These are phyloP conservation scores for Madurella fahalii DNA, from an alignment of 2,329 filamentous ascomycete genomes.

Conservation along the genomic window DNA sequence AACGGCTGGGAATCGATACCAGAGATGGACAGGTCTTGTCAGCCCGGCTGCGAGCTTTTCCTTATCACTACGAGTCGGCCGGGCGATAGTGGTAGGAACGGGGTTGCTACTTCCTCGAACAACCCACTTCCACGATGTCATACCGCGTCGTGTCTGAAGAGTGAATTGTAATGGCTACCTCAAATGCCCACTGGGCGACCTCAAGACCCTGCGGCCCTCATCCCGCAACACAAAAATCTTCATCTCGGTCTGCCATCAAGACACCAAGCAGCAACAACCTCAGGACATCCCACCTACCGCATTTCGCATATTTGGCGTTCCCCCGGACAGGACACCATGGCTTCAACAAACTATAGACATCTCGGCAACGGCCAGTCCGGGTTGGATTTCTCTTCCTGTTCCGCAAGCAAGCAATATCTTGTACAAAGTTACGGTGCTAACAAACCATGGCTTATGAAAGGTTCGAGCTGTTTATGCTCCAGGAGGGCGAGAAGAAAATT, in stretches of 20 bases:
- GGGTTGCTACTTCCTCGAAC: too few relatives aligned
- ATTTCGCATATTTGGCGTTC: background rate
- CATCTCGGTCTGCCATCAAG: background rate
- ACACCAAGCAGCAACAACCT: background rate
- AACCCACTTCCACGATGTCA: too few relatives aligned
- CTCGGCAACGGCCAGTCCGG: constrained; percentile 34
- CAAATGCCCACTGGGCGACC: too few relatives aligned
- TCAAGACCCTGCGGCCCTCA: too few relatives aligned
- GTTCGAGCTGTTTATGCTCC: constrained; percentile 89
- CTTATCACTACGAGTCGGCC: too few relatives aligned
- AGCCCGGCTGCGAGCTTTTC: too few relatives aligned
- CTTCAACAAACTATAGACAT: constrained; percentile 36
- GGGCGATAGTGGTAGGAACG: too few relatives aligned
- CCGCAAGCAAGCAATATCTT: background rate
- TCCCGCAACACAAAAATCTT: too few relatives aligned
- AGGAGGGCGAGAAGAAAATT: constrained; percentile 88
- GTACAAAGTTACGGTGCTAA: constrained; percentile 12
- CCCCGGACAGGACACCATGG: constrained; percentile 27
- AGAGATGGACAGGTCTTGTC: too few relatives aligned
- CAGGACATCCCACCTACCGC: background rate
- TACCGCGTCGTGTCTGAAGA: too few relatives aligned
- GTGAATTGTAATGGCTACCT: too few relatives aligned
- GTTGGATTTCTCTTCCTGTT: constrained; percentile 10
- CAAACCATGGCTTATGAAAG: constrained; percentile 43
- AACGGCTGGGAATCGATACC: too few relatives aligned